Evolutionary conservation across 345 rosid genomes (phyloP).

Genomic region (Gossypium thurberi): DNA sequence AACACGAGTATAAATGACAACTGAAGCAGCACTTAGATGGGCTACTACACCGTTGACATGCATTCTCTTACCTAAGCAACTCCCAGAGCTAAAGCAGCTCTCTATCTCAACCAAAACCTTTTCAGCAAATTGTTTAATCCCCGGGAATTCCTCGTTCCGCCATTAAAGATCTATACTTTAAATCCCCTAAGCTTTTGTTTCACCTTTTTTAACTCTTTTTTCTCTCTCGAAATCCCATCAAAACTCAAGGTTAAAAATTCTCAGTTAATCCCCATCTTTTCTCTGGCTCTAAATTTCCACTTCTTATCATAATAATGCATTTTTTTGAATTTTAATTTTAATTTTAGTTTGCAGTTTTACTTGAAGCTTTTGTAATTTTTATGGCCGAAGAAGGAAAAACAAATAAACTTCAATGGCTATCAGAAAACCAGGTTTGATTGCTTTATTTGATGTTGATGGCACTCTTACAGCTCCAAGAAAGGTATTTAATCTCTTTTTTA

Average conservation of each 20-base stretch:
- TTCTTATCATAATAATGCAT: neutral
- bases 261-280: neutral
- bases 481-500: constrained; percentile 22
- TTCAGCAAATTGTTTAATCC: neutral
- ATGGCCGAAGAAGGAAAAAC: constrained; percentile 17
- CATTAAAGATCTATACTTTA: constrained; percentile 11
- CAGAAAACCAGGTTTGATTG: constrained; percentile 67
- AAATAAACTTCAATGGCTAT: constrained; percentile 24
- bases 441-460: constrained; percentile 94
- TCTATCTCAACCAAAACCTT: neutral
- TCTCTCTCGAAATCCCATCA: neutral
- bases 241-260: neutral
- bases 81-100: neutral
- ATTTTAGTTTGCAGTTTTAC: neutral
- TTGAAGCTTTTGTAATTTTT: constrained; percentile 4
- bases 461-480: constrained; percentile 97
- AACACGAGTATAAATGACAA: too few relatives aligned
- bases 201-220: neutral
- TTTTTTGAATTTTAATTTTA: neutral
- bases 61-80: neutral
- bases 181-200: neutral
- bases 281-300: neutral
- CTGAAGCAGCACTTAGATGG: too few relatives aligned
- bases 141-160: neutral
- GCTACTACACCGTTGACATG: neutral